phyloP scores from a whole-genome alignment of 768 basidiomycete genomes.

The Boletus rex-veris region DNA sequence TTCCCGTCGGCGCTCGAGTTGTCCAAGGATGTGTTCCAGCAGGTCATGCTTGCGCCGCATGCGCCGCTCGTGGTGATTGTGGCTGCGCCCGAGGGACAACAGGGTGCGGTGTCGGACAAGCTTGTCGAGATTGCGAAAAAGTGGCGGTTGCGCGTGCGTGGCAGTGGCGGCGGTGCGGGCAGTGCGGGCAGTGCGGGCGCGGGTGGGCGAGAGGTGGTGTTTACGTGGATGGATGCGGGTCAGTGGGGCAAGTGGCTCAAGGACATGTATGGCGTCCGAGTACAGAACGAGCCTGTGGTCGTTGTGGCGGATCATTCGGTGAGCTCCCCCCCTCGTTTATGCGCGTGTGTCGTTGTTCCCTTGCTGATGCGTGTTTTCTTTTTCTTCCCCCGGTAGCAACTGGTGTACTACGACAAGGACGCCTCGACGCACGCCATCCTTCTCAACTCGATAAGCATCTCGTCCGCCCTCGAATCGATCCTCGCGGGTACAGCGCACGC shows the following conservation, averaged over 20 bases:
- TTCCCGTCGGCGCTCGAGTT: constrained; percentile 75
- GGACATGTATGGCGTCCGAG: constrained; percentile 78
- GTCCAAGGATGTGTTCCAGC: constrained; percentile 73
- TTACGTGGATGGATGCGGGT: constrained; percentile 85
- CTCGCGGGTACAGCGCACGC: constrained; percentile 45
- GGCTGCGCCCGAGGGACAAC: constrained; percentile 39
- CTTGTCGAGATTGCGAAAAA: constrained; percentile 51
- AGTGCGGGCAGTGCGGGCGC: background rate
- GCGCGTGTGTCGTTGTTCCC: background rate
- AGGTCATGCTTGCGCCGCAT: constrained; percentile 79
- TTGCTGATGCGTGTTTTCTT: too few relatives aligned
- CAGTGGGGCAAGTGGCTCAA: constrained; percentile 89
- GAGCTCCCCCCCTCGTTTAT: background rate
- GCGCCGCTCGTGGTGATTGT: constrained; percentile 77
- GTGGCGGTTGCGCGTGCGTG: constrained; percentile 45
- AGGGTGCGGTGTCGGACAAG: constrained; percentile 42
- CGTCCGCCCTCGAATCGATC: constrained; percentile 68
- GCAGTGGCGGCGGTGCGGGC: constrained; percentile 17
- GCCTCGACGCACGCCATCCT: constrained; percentile 49
- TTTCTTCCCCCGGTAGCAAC: constrained; percentile 38
- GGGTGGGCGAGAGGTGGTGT: constrained; percentile 59
- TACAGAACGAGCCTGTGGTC: constrained; percentile 34
- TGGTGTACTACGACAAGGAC: constrained; percentile 77
- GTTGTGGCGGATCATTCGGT: constrained; percentile 76
- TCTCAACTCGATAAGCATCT: constrained; percentile 55